Percentiles rank a stretch among this genome's conserved stretches.
These are phyloP conservation scores for Neonectria sp. DNA, from an alignment of 2,329 filamentous ascomycete genomes.

Conservation along the genomic window DNA sequence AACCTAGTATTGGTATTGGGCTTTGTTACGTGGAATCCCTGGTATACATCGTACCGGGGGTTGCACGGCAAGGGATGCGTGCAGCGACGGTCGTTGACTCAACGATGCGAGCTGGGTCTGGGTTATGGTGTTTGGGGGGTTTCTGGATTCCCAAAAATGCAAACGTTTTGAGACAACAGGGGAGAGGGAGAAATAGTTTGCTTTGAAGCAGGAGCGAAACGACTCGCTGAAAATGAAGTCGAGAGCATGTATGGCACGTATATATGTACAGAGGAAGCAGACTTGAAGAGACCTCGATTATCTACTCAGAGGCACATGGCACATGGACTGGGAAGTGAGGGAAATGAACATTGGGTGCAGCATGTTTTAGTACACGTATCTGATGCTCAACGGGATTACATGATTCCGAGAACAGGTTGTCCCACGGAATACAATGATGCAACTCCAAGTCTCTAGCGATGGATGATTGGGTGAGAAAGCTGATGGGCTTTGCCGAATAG, in stretches of 20 bases:
- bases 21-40: not conserved
- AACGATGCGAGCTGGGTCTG: constrained; percentile 10
- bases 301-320: not conserved
- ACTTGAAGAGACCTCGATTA: constrained; percentile 20
- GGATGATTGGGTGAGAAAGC: not conserved
- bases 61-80: not conserved
- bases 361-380: not conserved
- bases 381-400: not conserved
- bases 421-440: not conserved
- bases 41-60: not conserved
- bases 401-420: not conserved
- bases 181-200: constrained; percentile 5
- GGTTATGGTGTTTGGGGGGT: constrained; percentile 32
- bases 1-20: not conserved
- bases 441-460: not conserved
- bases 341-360: not conserved
- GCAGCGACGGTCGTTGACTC: not conserved
- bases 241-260: constrained; percentile 35
- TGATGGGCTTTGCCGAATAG: not conserved
- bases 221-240: constrained; percentile 25
- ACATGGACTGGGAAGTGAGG: not conserved
- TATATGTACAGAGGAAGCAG: constrained; percentile 38
- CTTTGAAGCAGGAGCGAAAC: constrained; percentile 34
- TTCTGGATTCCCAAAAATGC: constrained; percentile 28
- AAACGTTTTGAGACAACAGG: constrained; percentile 23